Evolutionary conservation across 768 basidiomycete genomes (phyloP), one percentile per base, ranked within the genome.

Genomic region (Boletus rufocinnamomeus): DNA sequence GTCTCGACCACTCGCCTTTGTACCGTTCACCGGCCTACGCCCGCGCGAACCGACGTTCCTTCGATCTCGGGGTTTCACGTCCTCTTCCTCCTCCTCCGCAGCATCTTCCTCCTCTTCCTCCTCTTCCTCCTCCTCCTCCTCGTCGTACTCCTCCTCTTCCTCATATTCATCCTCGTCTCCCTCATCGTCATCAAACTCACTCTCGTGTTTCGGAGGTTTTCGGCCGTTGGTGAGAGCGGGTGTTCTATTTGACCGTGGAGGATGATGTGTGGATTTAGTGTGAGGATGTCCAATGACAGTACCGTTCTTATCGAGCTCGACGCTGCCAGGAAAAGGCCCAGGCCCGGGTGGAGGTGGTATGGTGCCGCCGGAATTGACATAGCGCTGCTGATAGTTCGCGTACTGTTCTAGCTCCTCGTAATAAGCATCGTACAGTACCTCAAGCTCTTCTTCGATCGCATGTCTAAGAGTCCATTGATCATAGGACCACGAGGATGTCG

Each of bases 371-470:
- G 91, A 94, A 67, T 86, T 86, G 68, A 93, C 90, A 80, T 94
- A 95, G 77, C 88, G 92, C 84, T 94, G 91, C 83, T 96, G 93
- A 80, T 92, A 91, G 78, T 93, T 91, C 77, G 95, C 97, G 85
- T 98, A 98, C 80, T 91, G 88, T 84, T 97, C 93, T 82, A 99
- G 89, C 84, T 98, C 96, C 76, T 97, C 93, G 86, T 98, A 98
- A 85, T 98, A 99, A 81, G 95, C 95, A 84, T 98, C 96, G 85
- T 99, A 99, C 79, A 98, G 88, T 80, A 95, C 93, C 82, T 98
- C 94, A 76, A 99, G 90, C 82, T 99, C 97, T 80, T 95, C 93
- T 82, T 99, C 97, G 81, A 99, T 98, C 63, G 95, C 95, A 80
- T 90, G 89, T 68, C 93, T 95, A 70, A 66, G 64, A 46, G 52